These are phyloP conservation scores for Irineochytrium annulatum DNA, from an alignment of 192 early-diverging fungal species.

Conservation along the genomic window DNA sequence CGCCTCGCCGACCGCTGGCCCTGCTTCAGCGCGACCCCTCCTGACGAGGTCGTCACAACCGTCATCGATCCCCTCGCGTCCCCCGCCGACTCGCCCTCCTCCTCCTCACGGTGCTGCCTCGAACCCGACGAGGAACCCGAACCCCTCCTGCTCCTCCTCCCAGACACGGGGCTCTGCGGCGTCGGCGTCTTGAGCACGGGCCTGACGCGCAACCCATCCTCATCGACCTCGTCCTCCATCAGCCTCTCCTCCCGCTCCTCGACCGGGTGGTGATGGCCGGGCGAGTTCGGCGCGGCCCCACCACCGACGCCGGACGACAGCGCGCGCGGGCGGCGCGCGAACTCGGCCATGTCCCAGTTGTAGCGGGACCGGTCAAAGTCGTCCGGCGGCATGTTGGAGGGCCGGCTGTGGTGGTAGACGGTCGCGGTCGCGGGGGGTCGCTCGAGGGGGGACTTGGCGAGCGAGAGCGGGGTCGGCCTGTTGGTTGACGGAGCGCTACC, in stretches of 20 bases:
- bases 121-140: too few species aligned
- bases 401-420: neutral
- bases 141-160: too few species aligned
- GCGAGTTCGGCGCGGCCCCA: neutral
- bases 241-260: neutral
- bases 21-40: too few species aligned
- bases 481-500: neutral
- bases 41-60: too few species aligned
- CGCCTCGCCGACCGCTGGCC: too few species aligned
- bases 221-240: constrained; percentile 1
- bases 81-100: too few species aligned
- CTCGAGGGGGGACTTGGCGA: neutral
- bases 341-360: neutral
- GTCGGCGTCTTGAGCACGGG: neutral
- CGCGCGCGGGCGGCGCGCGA: neutral
- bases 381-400: too few species aligned
- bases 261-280: neutral
- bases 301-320: neutral
- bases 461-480: neutral
- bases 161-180: too few species aligned
- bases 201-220: neutral
- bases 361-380: neutral
- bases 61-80: too few species aligned
- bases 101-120: too few species aligned
- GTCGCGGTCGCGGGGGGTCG: neutral